phyloP scores from a whole-genome alignment of 2,329 filamentous ascomycete genomes.

The Trichoderma brevicompactum region DNA sequence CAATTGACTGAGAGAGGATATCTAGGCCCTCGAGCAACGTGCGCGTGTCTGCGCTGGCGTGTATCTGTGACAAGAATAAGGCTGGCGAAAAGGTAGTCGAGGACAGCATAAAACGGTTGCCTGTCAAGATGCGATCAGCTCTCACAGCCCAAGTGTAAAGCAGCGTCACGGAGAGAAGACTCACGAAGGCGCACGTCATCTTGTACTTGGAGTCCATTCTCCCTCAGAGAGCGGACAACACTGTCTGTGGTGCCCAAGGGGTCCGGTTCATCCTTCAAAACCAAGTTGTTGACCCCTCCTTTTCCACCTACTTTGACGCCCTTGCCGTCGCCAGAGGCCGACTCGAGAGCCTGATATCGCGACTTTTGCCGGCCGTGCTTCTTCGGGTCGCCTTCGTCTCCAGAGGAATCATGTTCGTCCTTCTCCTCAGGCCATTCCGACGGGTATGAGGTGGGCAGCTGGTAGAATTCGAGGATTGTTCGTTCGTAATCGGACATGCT shows the following conservation, averaged over 20 bases:
- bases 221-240: conserved; percentile 78
- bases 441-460: conserved; percentile 77
- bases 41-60: conserved; percentile 82
- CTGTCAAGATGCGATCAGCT: conserved; percentile 47
- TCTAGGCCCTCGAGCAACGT: conserved; percentile 81
- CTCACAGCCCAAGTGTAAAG: background rate
- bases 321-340: conserved; percentile 71
- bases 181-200: conserved; percentile 78
- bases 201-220: conserved; percentile 78
- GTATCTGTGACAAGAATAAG: conserved; percentile 89
- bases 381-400: conserved; percentile 54
- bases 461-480: conserved; percentile 86
- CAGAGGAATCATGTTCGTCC: conserved; percentile 68
- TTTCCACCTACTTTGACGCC: conserved; percentile 69
- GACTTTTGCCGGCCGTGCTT: conserved; percentile 68
- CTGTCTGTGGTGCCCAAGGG: conserved; percentile 87
- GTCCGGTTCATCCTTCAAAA: conserved; percentile 91
- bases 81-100: conserved; percentile 94
- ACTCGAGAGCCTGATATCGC: conserved; percentile 82
- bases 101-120: conserved; percentile 91
- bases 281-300: conserved; percentile 69
- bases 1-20: conserved; percentile 86
- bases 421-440: conserved; percentile 86
- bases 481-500: conserved; percentile 73
- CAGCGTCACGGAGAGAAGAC: conserved; percentile 40